These are phyloP conservation scores for Ocimum tenuiflorum DNA, from an alignment of 257 asterid genomes.

Conservation along the genomic window DNA sequence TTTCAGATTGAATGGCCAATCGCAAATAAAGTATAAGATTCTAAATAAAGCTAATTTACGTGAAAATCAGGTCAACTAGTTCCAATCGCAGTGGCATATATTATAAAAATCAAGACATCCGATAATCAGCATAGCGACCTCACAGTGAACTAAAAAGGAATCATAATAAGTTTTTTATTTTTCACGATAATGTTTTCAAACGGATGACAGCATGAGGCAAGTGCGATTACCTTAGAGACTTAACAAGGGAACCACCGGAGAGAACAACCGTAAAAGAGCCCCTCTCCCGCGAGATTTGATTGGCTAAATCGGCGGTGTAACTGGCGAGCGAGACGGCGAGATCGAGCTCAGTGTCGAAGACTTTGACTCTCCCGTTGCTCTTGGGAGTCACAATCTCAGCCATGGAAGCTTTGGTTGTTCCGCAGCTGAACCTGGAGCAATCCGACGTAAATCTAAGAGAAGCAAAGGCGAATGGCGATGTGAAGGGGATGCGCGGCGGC, in stretches of 20 bases:
- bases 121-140: no score
- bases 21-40: no score
- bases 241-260: slow-evolving; percentile 84
- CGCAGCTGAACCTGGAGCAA: slow-evolving; percentile 14
- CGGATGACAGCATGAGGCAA: no score
- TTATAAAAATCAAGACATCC: no score
- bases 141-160: no score
- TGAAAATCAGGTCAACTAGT: no score
- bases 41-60: background rate
- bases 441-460: slow-evolving; percentile 17
- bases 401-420: slow-evolving; percentile 48
- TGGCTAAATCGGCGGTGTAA: slow-evolving; percentile 51
- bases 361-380: slow-evolving; percentile 46
- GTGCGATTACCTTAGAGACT: slow-evolving; percentile 67
- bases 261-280: slow-evolving; percentile 68
- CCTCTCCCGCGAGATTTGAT: slow-evolving; percentile 33
- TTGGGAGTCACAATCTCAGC: slow-evolving; percentile 45
- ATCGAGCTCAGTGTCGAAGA: slow-evolving; percentile 71
- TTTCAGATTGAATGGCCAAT: background rate
- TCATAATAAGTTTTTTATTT: no score
- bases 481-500: slow-evolving; percentile 22
- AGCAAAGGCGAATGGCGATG: slow-evolving; percentile 17
- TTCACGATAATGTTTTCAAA: no score
- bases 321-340: slow-evolving; percentile 59
- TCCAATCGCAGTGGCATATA: no score